Base-by-base conservation (phyloP, 306 rosid species). In the Ochetophila trinervis region DNA sequence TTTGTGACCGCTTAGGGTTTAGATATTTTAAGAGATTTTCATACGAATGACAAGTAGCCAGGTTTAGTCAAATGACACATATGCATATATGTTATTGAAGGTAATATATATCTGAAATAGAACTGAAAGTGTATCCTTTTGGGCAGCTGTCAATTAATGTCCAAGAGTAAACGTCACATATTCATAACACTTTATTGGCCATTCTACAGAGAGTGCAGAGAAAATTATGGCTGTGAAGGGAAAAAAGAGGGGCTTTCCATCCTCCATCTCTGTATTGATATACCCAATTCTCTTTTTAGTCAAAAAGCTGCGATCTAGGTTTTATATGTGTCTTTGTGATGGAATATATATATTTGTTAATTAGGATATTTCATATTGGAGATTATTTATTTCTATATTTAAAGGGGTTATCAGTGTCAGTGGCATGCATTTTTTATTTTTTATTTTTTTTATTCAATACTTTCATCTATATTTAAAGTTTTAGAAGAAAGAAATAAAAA, bases 41-140 rank as follows among this genome's bases (percentile, higher is more conserved):
- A 59, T 27, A 19, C n/a, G 40, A 35, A 68, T 52, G 74, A 56
- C 37, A 56, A 65, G 72, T 77, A 75, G 82, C n/a, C n/a, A n/a
- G 87, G 82, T 47, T 62, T 82, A 64, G 59, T 55, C 57, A 61
- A 73, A 35, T 52, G 40, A 55, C 67, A 65, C 70, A 58, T 37
- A 61, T 30, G 62, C 65, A 73, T 55, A 73, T 55, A 58, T 8
- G 54, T 5, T 55, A 16, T 30, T 24, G 21, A 21, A 40, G 53
- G 30, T 22, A 42, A 62, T 62, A 27, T 27, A 62, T 62, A 27
- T 27, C 67, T 17, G 36, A 30, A 18, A 15, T 22, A 35, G 49
- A 61, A 22, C 32, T 55, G 53, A 53, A 55, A 58, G 69, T 44
- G 2, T 50, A 48, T 64, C 34, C 60, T 16, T 42, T 75, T 71